Evolutionary conservation across 2,329 filamentous ascomycete species (phyloP).

Genomic region (Ophiosphaerella korrae): DNA sequence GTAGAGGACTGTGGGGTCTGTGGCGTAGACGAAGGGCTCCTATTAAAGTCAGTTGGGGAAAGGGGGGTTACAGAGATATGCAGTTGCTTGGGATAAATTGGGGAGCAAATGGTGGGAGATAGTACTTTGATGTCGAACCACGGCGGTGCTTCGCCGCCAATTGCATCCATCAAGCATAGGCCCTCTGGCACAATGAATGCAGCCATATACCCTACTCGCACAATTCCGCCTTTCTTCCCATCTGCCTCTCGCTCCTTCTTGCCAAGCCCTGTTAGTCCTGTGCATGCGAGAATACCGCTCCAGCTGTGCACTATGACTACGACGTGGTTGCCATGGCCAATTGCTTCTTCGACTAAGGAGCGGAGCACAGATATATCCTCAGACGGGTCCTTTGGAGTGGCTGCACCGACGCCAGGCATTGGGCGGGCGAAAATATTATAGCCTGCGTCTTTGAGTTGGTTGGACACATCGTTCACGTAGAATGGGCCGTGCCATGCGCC

Average conservation of each 20-base stretch:
- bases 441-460: constrained; percentile 34
- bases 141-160: constrained; percentile 24
- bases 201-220: constrained; percentile 43
- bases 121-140: constrained; percentile 37
- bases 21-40: constrained; percentile 5
- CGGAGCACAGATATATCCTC: constrained; percentile 44
- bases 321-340: constrained; percentile 49
- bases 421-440: constrained; percentile 37
- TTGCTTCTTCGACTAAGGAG: constrained; percentile 40
- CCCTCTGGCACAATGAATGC: constrained; percentile 47
- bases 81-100: too few species aligned
- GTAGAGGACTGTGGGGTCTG: constrained; percentile 24
- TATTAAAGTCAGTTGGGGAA: neutral
- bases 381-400: constrained; percentile 32
- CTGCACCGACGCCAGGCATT: constrained; percentile 34
- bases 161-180: constrained; percentile 35
- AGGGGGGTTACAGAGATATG: too few species aligned
- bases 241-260: constrained; percentile 39
- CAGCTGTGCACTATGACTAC: constrained; percentile 53
- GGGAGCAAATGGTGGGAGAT: neutral
- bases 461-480: constrained; percentile 29
- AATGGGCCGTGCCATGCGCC: constrained; percentile 46
- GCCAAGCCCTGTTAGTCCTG: constrained; percentile 43
- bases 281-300: constrained; percentile 49
- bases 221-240: constrained; percentile 48